Conservation (phyloP, 2,329 filamentous ascomycete genomes). For the Alternaria rosae region DNA sequence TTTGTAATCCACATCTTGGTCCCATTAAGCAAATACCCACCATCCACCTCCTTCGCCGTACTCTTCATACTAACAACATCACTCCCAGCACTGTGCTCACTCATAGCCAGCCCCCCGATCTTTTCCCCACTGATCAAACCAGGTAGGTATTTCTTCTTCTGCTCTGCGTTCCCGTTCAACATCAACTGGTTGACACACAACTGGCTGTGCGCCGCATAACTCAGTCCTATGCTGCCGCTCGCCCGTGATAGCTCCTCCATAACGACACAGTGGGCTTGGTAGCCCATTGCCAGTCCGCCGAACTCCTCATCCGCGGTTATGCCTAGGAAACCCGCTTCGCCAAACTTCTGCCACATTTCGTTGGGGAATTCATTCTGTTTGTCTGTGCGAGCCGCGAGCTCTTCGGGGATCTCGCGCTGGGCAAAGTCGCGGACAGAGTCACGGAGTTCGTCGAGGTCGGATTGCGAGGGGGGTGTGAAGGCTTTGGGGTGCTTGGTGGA, state of each 20-base stretch:
- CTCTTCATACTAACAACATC: slow-evolving; percentile 98
- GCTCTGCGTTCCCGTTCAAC: slow-evolving; percentile 80
- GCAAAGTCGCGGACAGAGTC: slow-evolving; percentile 89
- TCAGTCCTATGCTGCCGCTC: slow-evolving; percentile 83
- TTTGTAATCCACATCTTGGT: slow-evolving; percentile 99
- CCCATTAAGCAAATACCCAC: slow-evolving; percentile 85
- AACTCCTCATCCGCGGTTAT: slow-evolving; percentile 93
- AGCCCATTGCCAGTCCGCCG: slow-evolving; percentile 89
- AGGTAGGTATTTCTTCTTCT: slow-evolving; percentile 83
- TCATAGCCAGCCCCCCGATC: slow-evolving; percentile 93
- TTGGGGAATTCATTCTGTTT: slow-evolving; percentile 85
- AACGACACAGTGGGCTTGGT: slow-evolving; percentile 94
- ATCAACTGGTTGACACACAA: slow-evolving; percentile 96
- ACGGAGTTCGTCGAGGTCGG: slow-evolving; percentile 80
- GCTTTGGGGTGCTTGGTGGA: slow-evolving; percentile 74
- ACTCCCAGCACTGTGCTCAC: slow-evolving; percentile 85
- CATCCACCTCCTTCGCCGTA: slow-evolving; percentile 78
- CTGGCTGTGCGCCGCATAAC: slow-evolving; percentile 95
- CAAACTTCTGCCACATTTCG: slow-evolving; percentile 92
- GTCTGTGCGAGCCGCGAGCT: slow-evolving; percentile 84
- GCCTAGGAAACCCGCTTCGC: slow-evolving; percentile 87
- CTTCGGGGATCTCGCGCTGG: slow-evolving; percentile 82
- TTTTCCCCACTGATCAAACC: slow-evolving; percentile 80
- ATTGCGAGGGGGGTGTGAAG: slow-evolving; percentile 72
- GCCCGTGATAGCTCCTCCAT: slow-evolving; percentile 95